Evolutionary conservation across 257 asterid species (phyloP).

Genomic region (Coffea canephora): DNA sequence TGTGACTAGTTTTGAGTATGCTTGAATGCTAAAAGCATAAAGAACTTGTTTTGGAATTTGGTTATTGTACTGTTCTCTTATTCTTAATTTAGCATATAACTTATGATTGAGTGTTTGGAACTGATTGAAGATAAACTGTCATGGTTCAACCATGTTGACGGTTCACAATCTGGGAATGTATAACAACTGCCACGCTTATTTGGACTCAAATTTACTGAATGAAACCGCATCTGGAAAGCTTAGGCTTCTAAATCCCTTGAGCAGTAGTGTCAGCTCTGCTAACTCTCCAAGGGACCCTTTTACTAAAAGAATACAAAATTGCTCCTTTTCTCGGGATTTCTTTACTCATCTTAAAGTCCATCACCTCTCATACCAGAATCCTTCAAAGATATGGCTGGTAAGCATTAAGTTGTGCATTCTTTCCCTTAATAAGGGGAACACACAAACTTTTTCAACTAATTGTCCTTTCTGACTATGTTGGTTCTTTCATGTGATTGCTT

Average conservation of each 20-base stretch:
- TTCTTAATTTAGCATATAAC: background rate
- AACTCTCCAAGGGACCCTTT: constrained; percentile 29
- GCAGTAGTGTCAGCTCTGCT: constrained; percentile 26
- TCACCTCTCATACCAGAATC: constrained; percentile 36
- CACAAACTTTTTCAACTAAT: background rate
- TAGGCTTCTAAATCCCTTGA: constrained; percentile 33
- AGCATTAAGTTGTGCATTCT: constrained; percentile 15
- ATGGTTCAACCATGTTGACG: constrained; percentile 49
- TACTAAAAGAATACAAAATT: constrained; percentile 38
- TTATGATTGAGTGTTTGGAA: background rate
- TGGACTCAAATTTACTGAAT: constrained; percentile 40
- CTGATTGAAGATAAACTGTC: constrained; percentile 33
- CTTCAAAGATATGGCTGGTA: constrained; percentile 78
- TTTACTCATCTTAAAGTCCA: constrained; percentile 43
- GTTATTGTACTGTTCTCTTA: background rate
- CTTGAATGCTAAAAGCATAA: background rate
- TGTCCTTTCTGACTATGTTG: background rate
- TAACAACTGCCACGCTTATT: constrained; percentile 36
- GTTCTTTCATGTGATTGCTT: constrained; percentile 4
- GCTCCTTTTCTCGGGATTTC: constrained; percentile 37
- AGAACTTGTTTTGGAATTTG: background rate
- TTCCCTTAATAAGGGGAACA: background rate
- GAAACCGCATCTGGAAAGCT: constrained; percentile 41
- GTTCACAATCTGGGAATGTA: constrained; percentile 44
- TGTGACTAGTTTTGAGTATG: background rate